Percentiles rank a stretch among this genome's conserved stretches.
Evolutionary conservation across 352 stramenopile species (phyloP).

Genomic region (Blastocystis sp.): DNA sequence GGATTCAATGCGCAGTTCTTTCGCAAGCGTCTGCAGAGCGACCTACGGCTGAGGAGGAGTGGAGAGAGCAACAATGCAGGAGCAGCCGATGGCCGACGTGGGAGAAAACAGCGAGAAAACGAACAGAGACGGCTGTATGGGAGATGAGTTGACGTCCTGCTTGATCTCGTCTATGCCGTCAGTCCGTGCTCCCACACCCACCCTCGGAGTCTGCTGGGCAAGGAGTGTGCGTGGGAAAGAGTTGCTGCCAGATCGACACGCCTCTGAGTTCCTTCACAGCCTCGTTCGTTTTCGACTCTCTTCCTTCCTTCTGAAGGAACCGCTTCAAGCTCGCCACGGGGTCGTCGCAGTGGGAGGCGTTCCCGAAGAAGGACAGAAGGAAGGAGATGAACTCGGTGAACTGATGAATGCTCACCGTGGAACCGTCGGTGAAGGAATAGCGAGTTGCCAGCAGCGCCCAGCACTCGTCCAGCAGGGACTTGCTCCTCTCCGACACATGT

Average conservation of each 20-base stretch:
- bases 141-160: not conserved
- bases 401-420: not conserved
- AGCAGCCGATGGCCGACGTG: slow-evolving; percentile 1
- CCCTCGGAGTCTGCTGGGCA: too few species aligned
- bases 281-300: not conserved
- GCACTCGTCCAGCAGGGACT: not conserved
- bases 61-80: not conserved
- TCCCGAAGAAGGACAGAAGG: not conserved
- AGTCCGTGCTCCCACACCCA: too few species aligned
- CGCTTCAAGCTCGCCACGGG: not conserved
- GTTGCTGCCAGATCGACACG: not conserved
- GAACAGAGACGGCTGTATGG: not conserved
- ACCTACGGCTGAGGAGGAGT: not conserved
- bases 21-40: not conserved
- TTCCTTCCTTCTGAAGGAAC: not conserved
- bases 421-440: not conserved
- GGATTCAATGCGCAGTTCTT: not conserved
- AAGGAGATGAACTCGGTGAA: not conserved
- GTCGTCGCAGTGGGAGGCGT: not conserved
- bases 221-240: not conserved
- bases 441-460: not conserved
- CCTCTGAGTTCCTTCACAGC: not conserved
- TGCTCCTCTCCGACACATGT: not conserved
- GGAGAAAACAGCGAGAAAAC: slow-evolving; percentile 3
- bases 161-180: too few species aligned